A percentile compares a stretch with the other conserved stretches of the same genome.
Evolutionary conservation across 768 basidiomycete species (phyloP).

Genomic region (Daedaleopsis nitida): DNA sequence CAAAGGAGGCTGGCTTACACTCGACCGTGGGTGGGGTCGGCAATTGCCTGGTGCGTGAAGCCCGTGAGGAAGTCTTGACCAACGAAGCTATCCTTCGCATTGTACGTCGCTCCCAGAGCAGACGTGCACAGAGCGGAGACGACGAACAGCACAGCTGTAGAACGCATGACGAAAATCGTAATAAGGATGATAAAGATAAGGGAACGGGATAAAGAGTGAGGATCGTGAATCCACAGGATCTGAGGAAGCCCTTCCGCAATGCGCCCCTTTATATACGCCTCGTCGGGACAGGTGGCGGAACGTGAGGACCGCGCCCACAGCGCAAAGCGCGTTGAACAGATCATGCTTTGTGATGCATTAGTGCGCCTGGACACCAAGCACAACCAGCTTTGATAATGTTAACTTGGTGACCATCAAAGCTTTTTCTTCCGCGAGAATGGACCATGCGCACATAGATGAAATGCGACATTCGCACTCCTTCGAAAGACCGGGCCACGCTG

Average conservation of each 20-base stretch:
- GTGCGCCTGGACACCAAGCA: not conserved
- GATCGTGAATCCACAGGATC: slow-evolving; percentile 13
- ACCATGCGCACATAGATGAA: not conserved
- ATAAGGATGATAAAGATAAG: not conserved
- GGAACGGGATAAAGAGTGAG: not conserved
- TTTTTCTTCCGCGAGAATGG: not conserved
- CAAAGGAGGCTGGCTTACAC: slow-evolving; percentile 47
- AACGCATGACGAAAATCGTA: slow-evolving; percentile 18
- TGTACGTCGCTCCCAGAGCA: slow-evolving; percentile 27
- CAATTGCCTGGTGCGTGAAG: slow-evolving; percentile 49
- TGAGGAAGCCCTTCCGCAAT: slow-evolving; percentile 6
- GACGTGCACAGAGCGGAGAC: slow-evolving; percentile 20
- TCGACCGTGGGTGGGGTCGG: slow-evolving; percentile 68
- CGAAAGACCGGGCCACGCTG: too few species aligned
- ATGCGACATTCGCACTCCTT: too few species aligned
- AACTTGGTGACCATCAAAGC: not conserved
- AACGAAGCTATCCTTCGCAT: slow-evolving; percentile 23
- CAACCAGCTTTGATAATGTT: not conserved
- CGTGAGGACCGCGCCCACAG: slow-evolving; percentile 1
- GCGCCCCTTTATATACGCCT: slow-evolving; percentile 15
- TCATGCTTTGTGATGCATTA: not conserved
- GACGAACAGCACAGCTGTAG: slow-evolving; percentile 17
- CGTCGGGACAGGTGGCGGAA: not conserved
- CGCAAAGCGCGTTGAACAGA: not conserved
- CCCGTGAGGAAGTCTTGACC: slow-evolving; percentile 44